Evolutionary conservation across 177 flowering plant species (phyloP).

Genomic region (Vitis hybrid): DNA sequence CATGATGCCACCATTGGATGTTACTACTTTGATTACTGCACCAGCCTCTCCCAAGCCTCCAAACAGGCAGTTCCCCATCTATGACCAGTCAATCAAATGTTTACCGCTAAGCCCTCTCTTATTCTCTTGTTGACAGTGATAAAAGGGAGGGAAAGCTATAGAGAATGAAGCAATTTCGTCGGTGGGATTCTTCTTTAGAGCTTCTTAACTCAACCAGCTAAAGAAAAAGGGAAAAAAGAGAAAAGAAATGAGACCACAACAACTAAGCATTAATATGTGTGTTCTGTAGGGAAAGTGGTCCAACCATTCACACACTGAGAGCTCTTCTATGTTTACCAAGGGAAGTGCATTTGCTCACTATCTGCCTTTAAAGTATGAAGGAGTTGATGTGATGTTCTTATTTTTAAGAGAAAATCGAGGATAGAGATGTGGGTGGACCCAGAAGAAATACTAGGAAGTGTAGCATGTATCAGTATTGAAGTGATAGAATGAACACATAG

Average conservation of each 20-base stretch:
- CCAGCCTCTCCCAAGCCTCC: slow-evolving; percentile 44
- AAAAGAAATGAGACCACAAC: slow-evolving; percentile 12
- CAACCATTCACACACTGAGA: slow-evolving; percentile 1
- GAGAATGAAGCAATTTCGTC: slow-evolving; percentile 13
- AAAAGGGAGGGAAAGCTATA: not conserved
- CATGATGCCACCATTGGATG: slow-evolving; percentile 79
- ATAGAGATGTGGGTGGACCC: too few species aligned
- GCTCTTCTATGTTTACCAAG: not conserved
- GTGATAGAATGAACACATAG: too few species aligned
- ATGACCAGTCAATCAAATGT: too few species aligned
- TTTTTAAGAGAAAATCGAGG: too few species aligned
- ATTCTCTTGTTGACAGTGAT: not conserved
- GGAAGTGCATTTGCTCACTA: too few species aligned
- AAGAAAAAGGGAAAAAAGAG: not conserved
- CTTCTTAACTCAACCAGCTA: slow-evolving; percentile 3
- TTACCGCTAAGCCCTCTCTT: too few species aligned
- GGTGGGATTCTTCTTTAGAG: slow-evolving; percentile 31
- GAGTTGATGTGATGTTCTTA: too few species aligned
- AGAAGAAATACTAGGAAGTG: too few species aligned
- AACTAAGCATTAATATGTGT: not conserved
- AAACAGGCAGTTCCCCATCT: slow-evolving; percentile 81
- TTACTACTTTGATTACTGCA: slow-evolving; percentile 54
- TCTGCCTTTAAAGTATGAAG: too few species aligned
- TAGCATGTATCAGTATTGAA: too few species aligned
- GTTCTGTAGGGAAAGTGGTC: not conserved